phyloP scores from a whole-genome alignment of 768 basidiomycete species.

The Dacryopinax primogenitus region DNA sequence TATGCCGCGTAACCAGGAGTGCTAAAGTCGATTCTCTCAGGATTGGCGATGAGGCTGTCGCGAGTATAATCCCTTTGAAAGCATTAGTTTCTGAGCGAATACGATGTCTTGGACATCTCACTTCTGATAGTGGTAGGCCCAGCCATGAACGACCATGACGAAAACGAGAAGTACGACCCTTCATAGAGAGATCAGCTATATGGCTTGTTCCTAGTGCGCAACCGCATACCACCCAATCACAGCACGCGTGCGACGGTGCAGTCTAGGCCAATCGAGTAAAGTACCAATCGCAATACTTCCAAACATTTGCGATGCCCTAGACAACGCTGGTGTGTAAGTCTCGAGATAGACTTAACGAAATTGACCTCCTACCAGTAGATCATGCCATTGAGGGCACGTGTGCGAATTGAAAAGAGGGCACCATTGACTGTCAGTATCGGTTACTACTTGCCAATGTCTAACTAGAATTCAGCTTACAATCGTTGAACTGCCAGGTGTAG shows the following conservation, averaged over 20 bases:
- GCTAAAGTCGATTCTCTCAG: constrained; percentile 44
- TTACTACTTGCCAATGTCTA: no score
- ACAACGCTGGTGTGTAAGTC: neutral
- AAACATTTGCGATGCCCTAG: constrained; percentile 4
- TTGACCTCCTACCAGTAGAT: constrained; percentile 46
- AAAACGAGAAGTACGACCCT: constrained; percentile 42
- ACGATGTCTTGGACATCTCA: constrained; percentile 23
- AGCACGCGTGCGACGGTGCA: constrained; percentile 55
- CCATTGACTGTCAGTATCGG: constrained; percentile 39
- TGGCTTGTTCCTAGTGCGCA: neutral
- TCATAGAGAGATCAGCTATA: neutral
- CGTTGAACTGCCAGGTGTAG: constrained; percentile 47
- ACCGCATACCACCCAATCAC: constrained; percentile 42
- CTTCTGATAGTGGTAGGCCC: constrained; percentile 69
- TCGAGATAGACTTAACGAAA: neutral
- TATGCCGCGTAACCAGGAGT: constrained; percentile 43
- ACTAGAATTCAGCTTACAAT: constrained; percentile 1
- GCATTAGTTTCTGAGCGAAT: neutral
- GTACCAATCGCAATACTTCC: constrained; percentile 44
- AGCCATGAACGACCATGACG: constrained; percentile 57
- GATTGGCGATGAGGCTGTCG: constrained; percentile 28
- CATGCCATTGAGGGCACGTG: constrained; percentile 61
- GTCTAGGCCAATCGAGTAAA: constrained; percentile 44
- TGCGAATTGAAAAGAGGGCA: constrained; percentile 46
- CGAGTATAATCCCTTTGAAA: constrained; percentile 45